Evolutionary conservation across 169 alveolate genomes (phyloP).

Genomic region (Toxoplasma gondii): DNA sequence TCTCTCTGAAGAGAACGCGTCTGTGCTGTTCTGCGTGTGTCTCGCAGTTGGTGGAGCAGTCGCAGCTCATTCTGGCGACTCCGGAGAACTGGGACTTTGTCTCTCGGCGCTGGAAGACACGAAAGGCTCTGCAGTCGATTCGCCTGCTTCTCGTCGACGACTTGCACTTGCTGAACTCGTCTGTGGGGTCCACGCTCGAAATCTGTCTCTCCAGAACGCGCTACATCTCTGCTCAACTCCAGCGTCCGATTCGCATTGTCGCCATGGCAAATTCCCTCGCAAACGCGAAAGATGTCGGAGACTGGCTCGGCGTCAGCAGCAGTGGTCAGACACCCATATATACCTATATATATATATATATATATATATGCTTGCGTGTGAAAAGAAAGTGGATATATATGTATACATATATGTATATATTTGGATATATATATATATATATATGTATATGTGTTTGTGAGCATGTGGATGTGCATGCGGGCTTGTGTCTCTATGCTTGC

Average conservation of each 20-base stretch:
- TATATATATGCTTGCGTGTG: no score
- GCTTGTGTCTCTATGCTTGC: no score
- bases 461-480: no score
- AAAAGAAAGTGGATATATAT: no score
- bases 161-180: constrained; percentile 87
- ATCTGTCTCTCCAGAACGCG: constrained; percentile 95
- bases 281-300: constrained; percentile 79
- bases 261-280: constrained; percentile 77
- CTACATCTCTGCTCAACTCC: constrained; percentile 89
- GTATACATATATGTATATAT: no score
- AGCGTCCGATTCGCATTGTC: constrained; percentile 76
- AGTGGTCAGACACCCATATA: constrained; percentile 55
- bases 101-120: constrained; percentile 84
- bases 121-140: constrained; percentile 77
- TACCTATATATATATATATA: no score
- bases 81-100: constrained; percentile 75
- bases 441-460: no score
- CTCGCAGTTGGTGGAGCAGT: constrained; percentile 72
- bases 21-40: not conserved
- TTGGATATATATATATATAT: no score
- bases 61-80: constrained; percentile 77
- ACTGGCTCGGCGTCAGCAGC: constrained; percentile 79
- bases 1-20: no score
- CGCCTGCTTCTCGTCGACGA: constrained; percentile 94
- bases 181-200: constrained; percentile 82